Percentiles rank a stretch among this genome's conserved stretches.
These are phyloP conservation scores for Skeletonema menzelii DNA, from an alignment of 108 stramenopile species.

Conservation along the genomic window DNA sequence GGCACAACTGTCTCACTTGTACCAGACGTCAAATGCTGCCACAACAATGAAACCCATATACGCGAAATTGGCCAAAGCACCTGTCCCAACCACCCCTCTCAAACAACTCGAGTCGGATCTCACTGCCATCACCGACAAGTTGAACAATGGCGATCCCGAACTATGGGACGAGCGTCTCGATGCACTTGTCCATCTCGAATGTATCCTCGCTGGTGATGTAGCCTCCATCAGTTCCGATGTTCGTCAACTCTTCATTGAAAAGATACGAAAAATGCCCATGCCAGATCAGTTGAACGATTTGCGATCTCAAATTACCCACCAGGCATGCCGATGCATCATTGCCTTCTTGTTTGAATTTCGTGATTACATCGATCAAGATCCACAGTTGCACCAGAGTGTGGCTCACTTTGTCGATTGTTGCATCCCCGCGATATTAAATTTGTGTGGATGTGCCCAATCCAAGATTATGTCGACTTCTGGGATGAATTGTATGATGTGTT, in stretches of 20 bases:
- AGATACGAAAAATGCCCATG: constrained; percentile 43
- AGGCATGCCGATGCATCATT: constrained; percentile 33
- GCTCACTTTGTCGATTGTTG: constrained; percentile 41
- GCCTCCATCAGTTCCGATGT: constrained; percentile 10
- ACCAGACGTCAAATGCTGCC: background rate
- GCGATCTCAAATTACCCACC: constrained; percentile 48
- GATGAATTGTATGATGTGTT: constrained; percentile 24
- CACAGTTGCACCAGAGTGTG: constrained; percentile 10
- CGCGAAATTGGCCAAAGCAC: constrained; percentile 18
- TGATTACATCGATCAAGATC: constrained; percentile 16
- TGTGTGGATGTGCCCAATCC: constrained; percentile 35
- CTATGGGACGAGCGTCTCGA: constrained; percentile 42
- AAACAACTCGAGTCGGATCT: constrained; percentile 37
- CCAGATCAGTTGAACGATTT: constrained; percentile 46
- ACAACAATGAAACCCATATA: constrained; percentile 33
- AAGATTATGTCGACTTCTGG: constrained; percentile 52
- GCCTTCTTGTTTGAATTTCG: constrained; percentile 35
- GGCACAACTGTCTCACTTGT: background rate
- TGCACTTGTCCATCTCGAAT: constrained; percentile 38
- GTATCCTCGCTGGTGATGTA: constrained; percentile 42
- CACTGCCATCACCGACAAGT: constrained; percentile 14
- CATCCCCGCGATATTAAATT: constrained; percentile 31
- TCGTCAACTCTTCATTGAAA: constrained; percentile 35
- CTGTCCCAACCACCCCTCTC: constrained; percentile 7
- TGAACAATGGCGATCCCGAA: constrained; percentile 36